A percentile compares a stretch with the other conserved stretches of the same genome.
These are phyloP conservation scores for Fennellomyces sp. DNA, from an alignment of 371 early-diverging fungal genomes.

Conservation along the genomic window DNA sequence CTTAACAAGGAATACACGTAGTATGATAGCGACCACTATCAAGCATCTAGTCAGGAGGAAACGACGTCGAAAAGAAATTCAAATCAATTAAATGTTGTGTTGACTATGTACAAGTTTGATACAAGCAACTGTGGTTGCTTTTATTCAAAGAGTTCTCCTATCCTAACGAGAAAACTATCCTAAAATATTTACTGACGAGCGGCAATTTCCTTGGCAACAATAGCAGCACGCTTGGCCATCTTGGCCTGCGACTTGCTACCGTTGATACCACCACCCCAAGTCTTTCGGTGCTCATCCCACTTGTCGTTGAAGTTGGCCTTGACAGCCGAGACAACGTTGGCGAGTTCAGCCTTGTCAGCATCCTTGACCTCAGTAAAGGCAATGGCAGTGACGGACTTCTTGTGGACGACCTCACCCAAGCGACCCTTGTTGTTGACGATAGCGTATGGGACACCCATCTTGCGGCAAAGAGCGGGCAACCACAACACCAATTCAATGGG, in stretches of 20 bases:
- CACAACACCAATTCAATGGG: conserved; percentile 99
- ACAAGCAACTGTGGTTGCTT: conserved; percentile 2
- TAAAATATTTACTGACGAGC: conserved; percentile 48
- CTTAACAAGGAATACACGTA: too few relatives aligned
- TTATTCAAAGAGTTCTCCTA: conserved; percentile 1
- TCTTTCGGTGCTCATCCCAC: conserved; percentile 86
- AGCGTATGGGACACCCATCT: conserved; percentile 99
- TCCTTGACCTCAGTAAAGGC: conserved; percentile 94
- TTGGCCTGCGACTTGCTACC: conserved; percentile 89
- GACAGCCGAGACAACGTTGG: conserved; percentile 87
- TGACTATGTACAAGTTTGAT: conserved; percentile 4
- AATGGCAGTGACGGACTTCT: conserved; percentile 98
- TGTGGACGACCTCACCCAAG: conserved; percentile 98
- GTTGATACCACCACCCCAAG: conserved; percentile 98
- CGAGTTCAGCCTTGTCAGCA: conserved; percentile 95
- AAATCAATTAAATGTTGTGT: too few relatives aligned
- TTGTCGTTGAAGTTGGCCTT: conserved; percentile 94
- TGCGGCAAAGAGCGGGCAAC: conserved; percentile 99
- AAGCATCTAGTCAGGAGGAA: too few relatives aligned
- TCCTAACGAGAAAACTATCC: too few relatives aligned
- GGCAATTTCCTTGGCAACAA: conserved; percentile 69
- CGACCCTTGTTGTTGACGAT: conserved; percentile 98
- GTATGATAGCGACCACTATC: too few relatives aligned
- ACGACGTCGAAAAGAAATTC: too few relatives aligned
- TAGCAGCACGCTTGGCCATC: conserved; percentile 78